A percentile compares a stretch with the other conserved stretches of the same genome.
These are phyloP conservation scores for Schizophyllum commune DNA, from an alignment of 1,284 basidiomycete genomes.

Conservation along the genomic window DNA sequence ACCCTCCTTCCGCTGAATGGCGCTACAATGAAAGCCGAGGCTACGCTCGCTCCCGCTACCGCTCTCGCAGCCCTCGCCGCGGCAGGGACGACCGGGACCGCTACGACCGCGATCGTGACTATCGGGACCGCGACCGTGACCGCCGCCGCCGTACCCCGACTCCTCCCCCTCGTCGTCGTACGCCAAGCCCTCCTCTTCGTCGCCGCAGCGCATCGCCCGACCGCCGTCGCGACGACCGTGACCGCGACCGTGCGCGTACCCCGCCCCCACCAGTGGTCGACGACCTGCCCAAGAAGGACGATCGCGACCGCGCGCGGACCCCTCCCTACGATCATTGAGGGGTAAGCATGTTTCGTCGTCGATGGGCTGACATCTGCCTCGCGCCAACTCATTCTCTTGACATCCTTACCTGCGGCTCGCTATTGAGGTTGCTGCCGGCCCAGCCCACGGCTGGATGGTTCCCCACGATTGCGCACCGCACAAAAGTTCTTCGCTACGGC, in stretches of 20 bases:
- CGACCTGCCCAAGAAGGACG: not conserved
- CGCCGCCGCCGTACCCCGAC: conserved; percentile 38
- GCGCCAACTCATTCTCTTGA: too few species aligned
- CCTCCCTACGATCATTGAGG: not conserved
- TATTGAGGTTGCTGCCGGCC: too few species aligned
- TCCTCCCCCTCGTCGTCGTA: conserved; percentile 18
- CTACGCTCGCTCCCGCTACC: conserved; percentile 36
- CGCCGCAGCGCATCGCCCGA: conserved; percentile 41
- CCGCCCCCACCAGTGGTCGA: not conserved
- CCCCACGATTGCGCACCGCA: too few species aligned
- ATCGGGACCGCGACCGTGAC: conserved; percentile 27
- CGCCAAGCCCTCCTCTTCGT: conserved; percentile 5
- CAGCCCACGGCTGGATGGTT: too few species aligned
- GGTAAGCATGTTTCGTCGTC: too few species aligned
- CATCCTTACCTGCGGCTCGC: too few species aligned
- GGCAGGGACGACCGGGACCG: conserved; percentile 29
- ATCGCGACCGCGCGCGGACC: not conserved
- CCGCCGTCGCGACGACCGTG: conserved; percentile 22
- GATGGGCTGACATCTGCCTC: too few species aligned
- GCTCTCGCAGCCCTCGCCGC: conserved; percentile 28
- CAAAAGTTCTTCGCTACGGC: too few species aligned
- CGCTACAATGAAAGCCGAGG: conserved; percentile 64
- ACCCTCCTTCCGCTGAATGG: conserved; percentile 83
- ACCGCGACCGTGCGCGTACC: not conserved
- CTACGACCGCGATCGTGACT: conserved; percentile 33